phyloP scores from a whole-genome alignment of 179 eudicot species.

The Monotropa hypopitys region DNA sequence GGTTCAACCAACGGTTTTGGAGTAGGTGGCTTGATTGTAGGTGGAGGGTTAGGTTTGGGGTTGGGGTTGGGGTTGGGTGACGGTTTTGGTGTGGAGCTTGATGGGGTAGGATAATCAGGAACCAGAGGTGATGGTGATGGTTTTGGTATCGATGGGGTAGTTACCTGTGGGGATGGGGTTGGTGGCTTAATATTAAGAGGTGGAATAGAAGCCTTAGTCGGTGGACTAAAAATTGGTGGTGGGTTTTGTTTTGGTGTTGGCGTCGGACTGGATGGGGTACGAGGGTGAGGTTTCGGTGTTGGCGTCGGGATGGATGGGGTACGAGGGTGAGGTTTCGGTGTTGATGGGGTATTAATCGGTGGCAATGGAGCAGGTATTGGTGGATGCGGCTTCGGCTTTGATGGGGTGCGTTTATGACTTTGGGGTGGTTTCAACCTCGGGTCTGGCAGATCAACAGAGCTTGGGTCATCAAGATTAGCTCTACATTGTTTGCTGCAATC shows the following conservation, averaged over 20 bases:
- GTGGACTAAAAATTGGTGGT: not conserved
- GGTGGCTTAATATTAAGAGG: not conserved
- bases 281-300: not conserved
- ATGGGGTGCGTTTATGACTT: not conserved
- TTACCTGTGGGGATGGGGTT: not conserved
- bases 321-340: not conserved
- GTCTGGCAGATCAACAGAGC: not conserved
- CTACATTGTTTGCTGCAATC: slow-evolving; percentile 31
- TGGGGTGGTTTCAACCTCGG: not conserved
- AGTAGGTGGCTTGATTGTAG: not conserved
- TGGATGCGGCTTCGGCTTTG: not conserved
- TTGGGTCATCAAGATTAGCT: not conserved
- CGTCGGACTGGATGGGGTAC: not conserved
- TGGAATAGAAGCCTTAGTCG: not conserved
- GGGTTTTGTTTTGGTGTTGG: slow-evolving; percentile 15
- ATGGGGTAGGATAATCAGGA: not conserved
- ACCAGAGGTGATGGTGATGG: not conserved
- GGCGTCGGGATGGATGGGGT: not conserved
- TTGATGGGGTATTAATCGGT: not conserved
- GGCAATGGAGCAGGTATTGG: slow-evolving; percentile 16
- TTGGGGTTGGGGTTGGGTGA: slow-evolving; percentile 7
- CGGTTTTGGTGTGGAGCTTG: slow-evolving; percentile 8
- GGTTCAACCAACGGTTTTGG: not conserved
- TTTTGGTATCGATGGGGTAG: not conserved
- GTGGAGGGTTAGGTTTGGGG: slow-evolving; percentile 2